Percentiles rank a stretch among this genome's conserved stretches.
Conservation (phyloP, 441 rosid species). For the Aquilaria agallochum region DNA sequence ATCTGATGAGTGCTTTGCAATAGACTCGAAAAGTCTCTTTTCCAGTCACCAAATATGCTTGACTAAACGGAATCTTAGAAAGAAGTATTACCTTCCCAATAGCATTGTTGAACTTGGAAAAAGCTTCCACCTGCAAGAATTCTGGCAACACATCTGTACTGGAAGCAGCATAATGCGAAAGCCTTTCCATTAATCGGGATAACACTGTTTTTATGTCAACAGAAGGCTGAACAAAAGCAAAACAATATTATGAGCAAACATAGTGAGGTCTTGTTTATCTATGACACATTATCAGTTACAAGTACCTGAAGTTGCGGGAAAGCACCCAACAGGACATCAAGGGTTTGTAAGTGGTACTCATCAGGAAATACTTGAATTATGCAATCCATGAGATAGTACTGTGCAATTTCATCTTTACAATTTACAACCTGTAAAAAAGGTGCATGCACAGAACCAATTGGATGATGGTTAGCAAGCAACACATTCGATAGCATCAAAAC, state of each 20-base stretch:
- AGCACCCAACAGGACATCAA: constrained; percentile 86
- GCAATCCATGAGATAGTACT: constrained; percentile 94
- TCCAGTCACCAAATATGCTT: too few relatives aligned
- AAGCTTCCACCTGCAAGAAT: constrained; percentile 98
- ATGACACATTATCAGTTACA: not conserved
- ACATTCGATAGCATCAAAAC: constrained; percentile 20
- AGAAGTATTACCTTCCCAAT: constrained; percentile 76
- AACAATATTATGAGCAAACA: not conserved
- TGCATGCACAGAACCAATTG: constrained; percentile 12
- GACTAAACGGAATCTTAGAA: not conserved
- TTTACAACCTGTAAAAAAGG: constrained; percentile 74
- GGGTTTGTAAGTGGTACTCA: constrained; percentile 98
- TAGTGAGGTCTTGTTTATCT: not conserved
- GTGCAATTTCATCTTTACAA: constrained; percentile 96
- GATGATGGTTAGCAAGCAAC: constrained; percentile 15
- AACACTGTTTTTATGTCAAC: constrained; percentile 97
- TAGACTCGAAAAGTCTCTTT: too few relatives aligned
- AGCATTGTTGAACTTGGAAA: constrained; percentile 91
- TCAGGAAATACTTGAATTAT: constrained; percentile 99
- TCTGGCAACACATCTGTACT: constrained; percentile 85
- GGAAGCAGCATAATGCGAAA: constrained; percentile 93
- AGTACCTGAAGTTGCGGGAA: constrained; percentile 97
- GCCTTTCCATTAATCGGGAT: constrained; percentile 96
- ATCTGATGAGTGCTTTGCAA: too few relatives aligned
- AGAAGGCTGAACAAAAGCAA: constrained; percentile 62